Base-by-base conservation (phyloP, 495 filamentous ascomycete species). In the Parmelia sp. region DNA sequence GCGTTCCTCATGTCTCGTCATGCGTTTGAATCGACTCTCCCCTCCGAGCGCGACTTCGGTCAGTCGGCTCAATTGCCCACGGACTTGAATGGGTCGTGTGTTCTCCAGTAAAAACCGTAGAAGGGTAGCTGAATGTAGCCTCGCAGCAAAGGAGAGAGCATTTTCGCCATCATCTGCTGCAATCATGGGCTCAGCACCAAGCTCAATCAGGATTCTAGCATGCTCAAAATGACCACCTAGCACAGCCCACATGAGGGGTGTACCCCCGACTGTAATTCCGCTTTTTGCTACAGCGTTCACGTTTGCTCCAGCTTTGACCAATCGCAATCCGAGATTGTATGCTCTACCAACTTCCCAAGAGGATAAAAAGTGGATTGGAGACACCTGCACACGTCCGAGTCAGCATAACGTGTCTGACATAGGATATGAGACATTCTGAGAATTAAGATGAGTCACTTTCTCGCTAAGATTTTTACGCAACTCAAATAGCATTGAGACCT, bases 181-280 rank as follows among this genome's bases (percentile, higher is more conserved):
- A 23, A 44, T 66, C 58, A 67, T 59, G 19, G 69, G 61, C 33
- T 71, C 51, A 39, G 66, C 69, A 11, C 70, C 70, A 36, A 71
- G 66, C 55, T 66, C 61, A 6, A 72, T 27, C 25, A 72, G 42
- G 36, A 72, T 62, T 14, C 17, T 23, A 27, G 69, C 66, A 58
- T 69, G 69, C n/a, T 65, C 51, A 17, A 63, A 9, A 61, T 67
- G 63, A 60, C 65, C 63, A 39, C 58, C 66, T 44, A 66, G 66
- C 8, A 71, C 66, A 11, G 69, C 59, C 70, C 68, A 72, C 60
- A 74, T 66, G 12, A 75, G 60, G 8, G 71, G 65, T 3, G 70
- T 71, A 35, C 67, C 73, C 4, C 72, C 71, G n/a, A 70, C 66
- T 2, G 66, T 60, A n/a, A 49, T 25, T 6, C 71, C 72, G 3